These are phyloP conservation scores for Russula sp. DNA, from an alignment of 768 basidiomycete genomes.

Conservation along the genomic window DNA sequence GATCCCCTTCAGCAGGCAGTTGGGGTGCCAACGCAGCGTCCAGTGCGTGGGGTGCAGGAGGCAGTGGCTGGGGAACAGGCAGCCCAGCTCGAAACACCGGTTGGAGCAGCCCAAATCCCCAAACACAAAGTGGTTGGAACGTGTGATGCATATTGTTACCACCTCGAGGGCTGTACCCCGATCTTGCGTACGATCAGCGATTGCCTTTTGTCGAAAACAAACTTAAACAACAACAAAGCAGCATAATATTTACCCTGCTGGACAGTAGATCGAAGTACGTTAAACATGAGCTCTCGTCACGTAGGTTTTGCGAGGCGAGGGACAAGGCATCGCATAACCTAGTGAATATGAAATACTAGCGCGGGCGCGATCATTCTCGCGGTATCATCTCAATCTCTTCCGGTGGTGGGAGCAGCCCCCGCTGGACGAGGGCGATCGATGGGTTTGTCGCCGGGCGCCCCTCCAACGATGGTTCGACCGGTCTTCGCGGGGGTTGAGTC, in stretches of 20 bases:
- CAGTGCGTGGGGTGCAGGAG: slow-evolving; percentile 30
- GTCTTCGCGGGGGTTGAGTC: slow-evolving; percentile 19
- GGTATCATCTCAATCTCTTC: slow-evolving; percentile 30
- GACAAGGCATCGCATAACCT: not conserved
- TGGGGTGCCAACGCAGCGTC: slow-evolving; percentile 33
- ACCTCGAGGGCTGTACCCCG: slow-evolving; percentile 1
- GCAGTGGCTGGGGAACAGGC: slow-evolving; percentile 28
- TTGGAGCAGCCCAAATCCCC: slow-evolving; percentile 29
- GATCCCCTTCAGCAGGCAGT: slow-evolving; percentile 27
- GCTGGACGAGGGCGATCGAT: slow-evolving; percentile 2
- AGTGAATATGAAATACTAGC: not conserved
- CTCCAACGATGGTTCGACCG: slow-evolving; percentile 4
- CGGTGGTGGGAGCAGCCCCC: not conserved
- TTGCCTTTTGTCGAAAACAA: slow-evolving; percentile 1
- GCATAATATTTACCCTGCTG: not conserved
- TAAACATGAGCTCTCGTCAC: slow-evolving; percentile 8
- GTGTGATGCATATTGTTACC: slow-evolving; percentile 24
- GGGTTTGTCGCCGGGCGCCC: slow-evolving; percentile 1
- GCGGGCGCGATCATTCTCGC: slow-evolving; percentile 11
- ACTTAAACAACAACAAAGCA: not conserved
- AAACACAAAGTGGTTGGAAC: slow-evolving; percentile 30
- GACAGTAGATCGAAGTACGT: slow-evolving; percentile 9
- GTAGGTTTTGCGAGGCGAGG: not conserved
- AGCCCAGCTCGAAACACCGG: slow-evolving; percentile 31
- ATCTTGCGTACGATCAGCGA: slow-evolving; percentile 5